phyloP scores from a whole-genome alignment of 1,284 basidiomycete species.

The Naganishia sp. region DNA sequence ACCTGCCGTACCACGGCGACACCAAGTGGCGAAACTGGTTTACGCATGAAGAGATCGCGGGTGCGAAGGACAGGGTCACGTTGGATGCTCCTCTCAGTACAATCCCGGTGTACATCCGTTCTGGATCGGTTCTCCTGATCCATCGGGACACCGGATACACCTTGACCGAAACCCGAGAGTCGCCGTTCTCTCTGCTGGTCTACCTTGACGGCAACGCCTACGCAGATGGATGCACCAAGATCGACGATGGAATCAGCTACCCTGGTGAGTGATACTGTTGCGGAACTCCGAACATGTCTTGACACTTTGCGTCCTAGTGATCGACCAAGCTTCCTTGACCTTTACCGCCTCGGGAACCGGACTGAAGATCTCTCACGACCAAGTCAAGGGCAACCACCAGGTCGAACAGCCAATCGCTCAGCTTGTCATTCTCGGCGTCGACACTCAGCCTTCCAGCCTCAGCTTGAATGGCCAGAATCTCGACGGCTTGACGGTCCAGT shows the following conservation, averaged over 20 bases:
- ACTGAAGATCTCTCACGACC: constrained; percentile 13
- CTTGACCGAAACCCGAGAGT: constrained; percentile 60
- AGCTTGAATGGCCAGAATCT: constrained; percentile 12
- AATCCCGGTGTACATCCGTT: constrained; percentile 69
- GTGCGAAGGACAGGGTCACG: constrained; percentile 52
- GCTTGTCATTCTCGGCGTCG: constrained; percentile 17
- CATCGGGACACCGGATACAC: constrained; percentile 64
- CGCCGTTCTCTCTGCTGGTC: constrained; percentile 62
- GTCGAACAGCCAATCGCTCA: constrained; percentile 20
- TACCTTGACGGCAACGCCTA: constrained; percentile 57
- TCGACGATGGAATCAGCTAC: constrained; percentile 62
- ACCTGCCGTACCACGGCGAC: constrained; percentile 51
- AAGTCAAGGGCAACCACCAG: constrained; percentile 22
- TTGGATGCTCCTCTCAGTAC: constrained; percentile 64
- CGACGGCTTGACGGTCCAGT: constrained; percentile 14
- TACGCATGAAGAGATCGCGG: constrained; percentile 59
- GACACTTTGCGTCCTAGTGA: not conserved
- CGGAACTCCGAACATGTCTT: not conserved
- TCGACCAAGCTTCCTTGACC: constrained; percentile 26
- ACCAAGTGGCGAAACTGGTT: constrained; percentile 75
- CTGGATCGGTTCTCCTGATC: constrained; percentile 62
- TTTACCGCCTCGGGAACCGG: constrained; percentile 20
- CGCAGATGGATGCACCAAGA: constrained; percentile 62
- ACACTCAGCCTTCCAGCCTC: constrained; percentile 2
- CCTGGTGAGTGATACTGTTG: constrained; percentile 26